A percentile compares a stretch with the other conserved stretches of the same genome.
Conservation (phyloP, 2,329 filamentous ascomycete species). For the Pseudocercospora pini-densiflorae region DNA sequence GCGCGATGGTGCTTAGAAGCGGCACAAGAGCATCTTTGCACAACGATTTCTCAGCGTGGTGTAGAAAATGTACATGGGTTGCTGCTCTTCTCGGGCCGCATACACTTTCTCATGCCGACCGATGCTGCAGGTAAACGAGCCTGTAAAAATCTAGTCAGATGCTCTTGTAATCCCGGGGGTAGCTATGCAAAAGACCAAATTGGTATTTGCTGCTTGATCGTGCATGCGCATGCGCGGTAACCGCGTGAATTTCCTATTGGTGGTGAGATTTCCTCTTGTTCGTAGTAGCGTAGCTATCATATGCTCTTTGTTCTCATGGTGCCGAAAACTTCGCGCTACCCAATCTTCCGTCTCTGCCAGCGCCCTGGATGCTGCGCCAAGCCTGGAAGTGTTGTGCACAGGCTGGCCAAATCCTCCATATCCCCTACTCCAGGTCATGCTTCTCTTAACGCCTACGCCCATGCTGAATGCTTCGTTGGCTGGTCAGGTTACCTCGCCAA, state of each 20-base stretch:
- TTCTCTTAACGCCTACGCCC: constrained; percentile 2
- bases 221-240: neutral
- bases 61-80: neutral
- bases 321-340: neutral
- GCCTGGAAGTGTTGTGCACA: neutral
- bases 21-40: neutral
- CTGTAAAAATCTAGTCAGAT: neutral
- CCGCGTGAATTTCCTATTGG: neutral
- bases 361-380: neutral
- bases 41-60: neutral
- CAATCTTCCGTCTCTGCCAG: neutral
- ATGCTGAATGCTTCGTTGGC: constrained; percentile 4
- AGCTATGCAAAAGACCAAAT: neutral
- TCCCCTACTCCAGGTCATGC: neutral
- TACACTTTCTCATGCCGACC: neutral
- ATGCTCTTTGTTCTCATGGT: neutral
- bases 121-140: constrained; percentile 1
- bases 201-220: neutral
- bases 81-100: neutral
- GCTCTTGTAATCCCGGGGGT: neutral
- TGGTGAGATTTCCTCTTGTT: neutral
- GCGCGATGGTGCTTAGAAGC: neutral
- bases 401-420: constrained; percentile 3
- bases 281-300: neutral
- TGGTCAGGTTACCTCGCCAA: neutral